Evolutionary conservation across 148 eudicot species (phyloP), one percentile per base, ranked within the genome.

Genomic region (Nepenthes mirabilis): DNA sequence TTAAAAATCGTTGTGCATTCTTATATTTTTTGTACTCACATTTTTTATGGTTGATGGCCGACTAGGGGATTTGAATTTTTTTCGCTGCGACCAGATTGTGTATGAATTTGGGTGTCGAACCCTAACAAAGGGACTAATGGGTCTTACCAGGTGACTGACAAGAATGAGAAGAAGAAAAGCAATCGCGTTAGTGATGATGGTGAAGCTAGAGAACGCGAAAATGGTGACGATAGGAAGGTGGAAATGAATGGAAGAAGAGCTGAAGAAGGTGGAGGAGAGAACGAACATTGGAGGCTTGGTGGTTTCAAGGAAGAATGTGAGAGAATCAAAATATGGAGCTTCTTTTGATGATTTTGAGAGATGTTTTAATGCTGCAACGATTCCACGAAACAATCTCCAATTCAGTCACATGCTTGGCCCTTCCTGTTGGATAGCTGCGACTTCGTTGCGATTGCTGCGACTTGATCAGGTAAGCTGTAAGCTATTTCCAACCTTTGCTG

Each of bases 391-490:
- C 99, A 95, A 1, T 93, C 99, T 8, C 99, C 99, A 0, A 93
- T 93, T 80, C 99, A 93, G 37, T 67, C 99, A 47, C 85, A 88
- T 79, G 80, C 99, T 33, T 93, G 99, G 99, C 95, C 91, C 50
- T 93, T 86, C 63, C 68, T 93, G 34, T 77, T 93, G 67, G 75
- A 82, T 36, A 77, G 82, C 8, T 81, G 95, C 2, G 99, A 89
- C 77, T 81, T 93, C 61, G 86, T 93, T 63, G 99, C 96, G 56
- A 93, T 93, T 71, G 99, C 99, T 6, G 75, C 77, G 13, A 93
- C 99, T 60, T 96, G 99, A 1, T 93, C 99, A 73, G 99, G 99
- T 93, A 84, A 23, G 23, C 23, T 23, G 23, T 23, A 23, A 23
- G 23, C 23, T 23, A 23, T 23, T 23, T 23, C 23, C 23, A 23